Base-by-base conservation (phyloP, 768 basidiomycete genomes). In the Hygrocybe punicea region DNA sequence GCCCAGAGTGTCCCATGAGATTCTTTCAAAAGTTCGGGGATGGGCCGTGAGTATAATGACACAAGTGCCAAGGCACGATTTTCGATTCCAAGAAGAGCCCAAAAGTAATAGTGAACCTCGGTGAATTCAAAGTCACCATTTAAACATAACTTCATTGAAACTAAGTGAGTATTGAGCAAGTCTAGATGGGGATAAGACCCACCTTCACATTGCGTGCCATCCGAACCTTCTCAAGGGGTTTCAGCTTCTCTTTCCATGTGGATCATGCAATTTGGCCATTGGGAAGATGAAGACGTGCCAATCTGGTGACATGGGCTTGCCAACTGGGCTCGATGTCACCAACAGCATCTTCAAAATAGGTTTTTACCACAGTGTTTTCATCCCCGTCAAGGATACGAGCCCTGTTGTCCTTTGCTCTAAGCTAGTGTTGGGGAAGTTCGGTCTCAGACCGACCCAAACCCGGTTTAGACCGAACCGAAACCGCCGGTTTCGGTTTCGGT, bases 241-340 rank as follows among this genome's bases (percentile, higher is more conserved):
- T 40, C 21, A 25, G 11, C 34, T 48, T 55, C 44, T 69, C 65
- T 23, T 55, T 60, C 67, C 67, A 69, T 4, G 35, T 21, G 16
- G 58, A 68, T 11, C 61, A 44, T 13, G 61, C 62, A 54, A 62
- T 59, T 52, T 68, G 67, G n/a, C 69, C 66, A 55, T 58, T 68
- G 16, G 66, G 67, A 37, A 68, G 61, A 19, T 21, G 51, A 2
- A 69, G 55, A 2, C 58, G 59, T 4, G 62, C 69, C 65, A 65
- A 71, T 21, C 54, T 45, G 52, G 16, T 17, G 16, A 59, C 37
- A 36, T 19, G n/a, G 11, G 40, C 14, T 13, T 24, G 11, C 55
- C 55, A 56, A 36, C 50, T 56, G 24, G 16, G n/a, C 11, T 25
- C 11, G 34, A 35, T 17, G 17, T 39, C 55, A 2, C 60, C 46